phyloP scores from a whole-genome alignment of 331 rosid species.

The Spiraea crenata region DNA sequence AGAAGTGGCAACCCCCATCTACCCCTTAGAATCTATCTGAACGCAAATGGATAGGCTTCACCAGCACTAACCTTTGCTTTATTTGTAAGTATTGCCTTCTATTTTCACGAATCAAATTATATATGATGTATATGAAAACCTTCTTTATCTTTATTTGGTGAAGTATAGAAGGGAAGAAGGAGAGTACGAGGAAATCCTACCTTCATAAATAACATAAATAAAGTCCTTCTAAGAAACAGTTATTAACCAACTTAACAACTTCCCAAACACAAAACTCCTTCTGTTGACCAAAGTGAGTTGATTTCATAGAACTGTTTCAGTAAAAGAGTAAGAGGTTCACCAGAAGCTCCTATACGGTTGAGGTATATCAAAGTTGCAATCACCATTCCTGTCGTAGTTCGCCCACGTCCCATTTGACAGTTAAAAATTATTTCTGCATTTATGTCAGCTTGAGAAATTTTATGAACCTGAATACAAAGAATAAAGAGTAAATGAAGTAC shows the following conservation, averaged over 20 bases:
- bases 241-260: slow-evolving; percentile 2
- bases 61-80: neutral
- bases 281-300: neutral
- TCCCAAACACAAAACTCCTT: slow-evolving; percentile 1
- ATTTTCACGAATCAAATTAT: neutral
- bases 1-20: neutral
- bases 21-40: neutral
- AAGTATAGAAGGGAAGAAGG: neutral
- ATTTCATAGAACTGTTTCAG: neutral
- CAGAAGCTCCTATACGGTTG: slow-evolving; percentile 79
- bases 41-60: neutral
- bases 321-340: slow-evolving; percentile 36
- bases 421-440: slow-evolving; percentile 77
- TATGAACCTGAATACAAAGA: slow-evolving; percentile 62
- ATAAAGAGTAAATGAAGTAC: slow-evolving; percentile 25
- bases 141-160: too few relatives aligned
- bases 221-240: slow-evolving; percentile 7
- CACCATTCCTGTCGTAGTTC: slow-evolving; percentile 96
- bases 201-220: slow-evolving; percentile 9
- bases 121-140: too few relatives aligned
- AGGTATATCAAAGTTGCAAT: slow-evolving; percentile 84
- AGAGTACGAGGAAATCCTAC: slow-evolving; percentile 10
- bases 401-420: slow-evolving; percentile 98
- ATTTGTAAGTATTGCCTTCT: neutral
- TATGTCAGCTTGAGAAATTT: slow-evolving; percentile 72